Evolutionary conservation across 345 rosid species (phyloP).

Genomic region (Heritiera littoralis): DNA sequence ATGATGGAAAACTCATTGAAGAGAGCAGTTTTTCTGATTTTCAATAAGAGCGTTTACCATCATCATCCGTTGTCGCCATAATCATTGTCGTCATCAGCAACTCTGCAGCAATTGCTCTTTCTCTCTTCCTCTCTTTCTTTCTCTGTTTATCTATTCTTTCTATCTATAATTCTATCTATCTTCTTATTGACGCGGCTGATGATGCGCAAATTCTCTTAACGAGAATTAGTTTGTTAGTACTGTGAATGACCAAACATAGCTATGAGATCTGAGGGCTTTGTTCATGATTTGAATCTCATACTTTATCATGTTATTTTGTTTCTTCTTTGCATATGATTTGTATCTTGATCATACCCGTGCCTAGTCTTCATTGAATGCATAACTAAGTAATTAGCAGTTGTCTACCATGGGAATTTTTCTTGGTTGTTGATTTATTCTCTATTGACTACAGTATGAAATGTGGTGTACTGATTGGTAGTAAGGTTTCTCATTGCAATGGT

Average conservation of each 20-base stretch:
- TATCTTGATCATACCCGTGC: not conserved
- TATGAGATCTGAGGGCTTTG: conserved; percentile 34
- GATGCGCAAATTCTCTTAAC: conserved; percentile 15
- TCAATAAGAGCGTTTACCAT: conserved; percentile 21
- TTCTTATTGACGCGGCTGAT: conserved; percentile 18
- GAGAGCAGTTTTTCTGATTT: conserved; percentile 20
- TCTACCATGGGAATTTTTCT: not conserved
- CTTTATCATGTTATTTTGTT: not conserved
- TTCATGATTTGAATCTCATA: not conserved
- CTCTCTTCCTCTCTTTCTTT: conserved; percentile 15
- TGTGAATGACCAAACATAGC: conserved; percentile 24
- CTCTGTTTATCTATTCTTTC: conserved; percentile 16
- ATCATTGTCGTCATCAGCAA: not conserved
- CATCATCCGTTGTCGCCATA: conserved; percentile 7
- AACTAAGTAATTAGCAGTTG: not conserved
- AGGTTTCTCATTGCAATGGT: not conserved
- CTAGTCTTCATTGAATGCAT: not conserved
- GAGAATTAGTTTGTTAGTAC: not conserved
- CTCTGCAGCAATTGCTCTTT: not conserved
- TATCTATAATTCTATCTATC: not conserved
- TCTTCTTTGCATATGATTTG: not conserved
- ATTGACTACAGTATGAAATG: not conserved
- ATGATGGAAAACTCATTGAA: conserved; percentile 26
- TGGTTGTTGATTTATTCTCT: not conserved
- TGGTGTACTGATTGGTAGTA: not conserved